Evolutionary conservation across 768 basidiomycete genomes (phyloP).

Genomic region (Lactifluus piperatus): DNA sequence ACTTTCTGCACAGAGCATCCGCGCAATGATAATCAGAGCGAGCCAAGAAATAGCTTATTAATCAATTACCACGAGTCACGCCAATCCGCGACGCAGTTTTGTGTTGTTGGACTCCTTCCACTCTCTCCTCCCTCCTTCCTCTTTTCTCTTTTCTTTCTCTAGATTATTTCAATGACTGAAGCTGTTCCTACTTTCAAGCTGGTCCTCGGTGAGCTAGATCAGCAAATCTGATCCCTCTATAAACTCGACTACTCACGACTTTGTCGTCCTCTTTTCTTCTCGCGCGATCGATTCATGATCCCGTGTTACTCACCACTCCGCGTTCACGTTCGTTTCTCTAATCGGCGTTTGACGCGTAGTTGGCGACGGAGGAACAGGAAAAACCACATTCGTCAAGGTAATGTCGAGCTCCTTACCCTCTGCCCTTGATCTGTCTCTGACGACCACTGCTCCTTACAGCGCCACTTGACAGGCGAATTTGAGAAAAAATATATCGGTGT

Average conservation of each 20-base stretch:
- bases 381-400: slow-evolving; percentile 98
- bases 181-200: slow-evolving; percentile 92
- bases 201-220: slow-evolving; percentile 72
- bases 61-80: slow-evolving; percentile 18
- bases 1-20: too few species aligned
- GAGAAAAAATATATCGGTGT: slow-evolving; percentile 99
- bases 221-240: slow-evolving; percentile 16
- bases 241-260: background rate
- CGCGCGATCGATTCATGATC: slow-evolving; percentile 45
- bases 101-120: background rate
- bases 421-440: slow-evolving; percentile 49
- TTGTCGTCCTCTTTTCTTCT: slow-evolving; percentile 27
- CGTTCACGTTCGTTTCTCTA: slow-evolving; percentile 18
- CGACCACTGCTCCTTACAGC: slow-evolving; percentile 42
- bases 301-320: slow-evolving; percentile 13
- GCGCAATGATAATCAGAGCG: background rate
- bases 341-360: slow-evolving; percentile 39
- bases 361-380: slow-evolving; percentile 95
- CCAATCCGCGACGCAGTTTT: background rate
- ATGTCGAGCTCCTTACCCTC: slow-evolving; percentile 9
- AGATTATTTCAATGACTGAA: slow-evolving; percentile 34
- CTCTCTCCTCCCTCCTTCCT: slow-evolving; percentile 30
- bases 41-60: background rate
- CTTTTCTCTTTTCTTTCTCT: slow-evolving; percentile 28
- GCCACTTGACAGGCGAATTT: slow-evolving; percentile 98